Percentiles rank a stretch among this genome's conserved stretches.
Evolutionary conservation across 305 asterid genomes (phyloP).

Genomic region (Coffea humblotiana): DNA sequence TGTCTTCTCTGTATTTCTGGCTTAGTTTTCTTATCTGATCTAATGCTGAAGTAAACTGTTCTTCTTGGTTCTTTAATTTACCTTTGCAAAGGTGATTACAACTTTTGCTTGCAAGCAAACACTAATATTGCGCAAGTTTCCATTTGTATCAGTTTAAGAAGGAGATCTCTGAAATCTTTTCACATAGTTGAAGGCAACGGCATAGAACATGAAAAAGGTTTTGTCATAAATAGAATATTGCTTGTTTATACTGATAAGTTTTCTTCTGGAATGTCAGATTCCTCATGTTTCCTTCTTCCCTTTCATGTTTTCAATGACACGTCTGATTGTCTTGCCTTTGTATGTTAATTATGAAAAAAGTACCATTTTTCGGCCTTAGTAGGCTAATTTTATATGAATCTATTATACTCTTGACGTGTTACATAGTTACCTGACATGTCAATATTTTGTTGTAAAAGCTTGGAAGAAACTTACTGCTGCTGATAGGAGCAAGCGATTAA

Average conservation of each 20-base stretch:
- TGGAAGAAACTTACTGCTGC: slow-evolving; percentile 95
- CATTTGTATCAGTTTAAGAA: neutral
- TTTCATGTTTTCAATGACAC: neutral
- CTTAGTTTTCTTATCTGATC: neutral
- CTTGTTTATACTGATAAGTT: neutral
- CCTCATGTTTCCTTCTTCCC: neutral
- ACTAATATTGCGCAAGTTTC: neutral
- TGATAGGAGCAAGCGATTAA: slow-evolving; percentile 81
- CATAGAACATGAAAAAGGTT: neutral
- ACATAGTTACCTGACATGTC: slow-evolving; percentile 20
- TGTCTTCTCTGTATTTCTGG: too few relatives aligned
- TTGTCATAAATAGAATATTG: neutral
- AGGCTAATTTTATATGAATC: neutral
- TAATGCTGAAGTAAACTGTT: neutral
- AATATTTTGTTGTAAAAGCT: slow-evolving; percentile 46
- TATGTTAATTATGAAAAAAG: neutral
- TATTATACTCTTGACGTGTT: neutral
- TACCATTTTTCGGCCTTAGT: neutral
- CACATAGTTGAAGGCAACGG: neutral
- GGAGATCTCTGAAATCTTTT: neutral
- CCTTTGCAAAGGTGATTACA: neutral
- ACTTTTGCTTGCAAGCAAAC: neutral
- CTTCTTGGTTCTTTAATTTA: neutral
- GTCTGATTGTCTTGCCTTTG: neutral
- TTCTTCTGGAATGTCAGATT: neutral